Base-by-base conservation (phyloP, 2,329 filamentous ascomycete species). In the Myriosclerotinia curreyana region DNA sequence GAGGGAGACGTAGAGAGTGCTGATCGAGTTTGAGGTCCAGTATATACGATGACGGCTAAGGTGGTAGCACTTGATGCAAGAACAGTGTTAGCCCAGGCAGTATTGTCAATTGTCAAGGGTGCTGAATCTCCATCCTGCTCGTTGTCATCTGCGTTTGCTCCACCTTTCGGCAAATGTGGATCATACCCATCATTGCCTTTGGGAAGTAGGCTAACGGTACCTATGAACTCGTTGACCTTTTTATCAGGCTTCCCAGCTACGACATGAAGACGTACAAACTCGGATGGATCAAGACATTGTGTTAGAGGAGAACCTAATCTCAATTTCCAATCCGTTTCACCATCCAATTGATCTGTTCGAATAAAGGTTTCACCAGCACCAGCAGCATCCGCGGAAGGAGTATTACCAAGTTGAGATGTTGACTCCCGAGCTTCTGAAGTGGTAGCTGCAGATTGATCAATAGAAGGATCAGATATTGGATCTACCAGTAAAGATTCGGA, bases 291-390 rank as follows among this genome's bases (percentile, higher is more conserved):
- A 25, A 99, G 79, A n/a, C 80, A 83, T 73, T 99, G 95, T 0
- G 93, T 94, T 34, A 98, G 77, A 0, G 91, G 86, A 15, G 92
- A 95, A 1, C 95, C 92, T 44, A 98, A 77, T 38, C 96, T 88
- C 64, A 99, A 80, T 77, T 99, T 99, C 96, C 95, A 99, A 74
- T 99, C 95, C 0, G 95, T 99, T 78, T 99, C 95, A 70, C 95
- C 95, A 73, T 99, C 95, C 12, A 99, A 82, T 74, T 99, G 95
- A 76, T 99, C 95, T 2, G 96, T 99, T 66, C 95, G 86, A 73
- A 99, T 98, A 73, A 99, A 99, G 0, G 94, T 94, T 77, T 99
- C 96, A 36, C 92, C 92, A 46, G 71, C 69, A 51, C 73, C 74
- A 17, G 60, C 70, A 38, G 69, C 72, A 66, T 74, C 72, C 20